Conservation (phyloP, 2,329 filamentous ascomycete species). For the Trichoderma aggressivum region DNA sequence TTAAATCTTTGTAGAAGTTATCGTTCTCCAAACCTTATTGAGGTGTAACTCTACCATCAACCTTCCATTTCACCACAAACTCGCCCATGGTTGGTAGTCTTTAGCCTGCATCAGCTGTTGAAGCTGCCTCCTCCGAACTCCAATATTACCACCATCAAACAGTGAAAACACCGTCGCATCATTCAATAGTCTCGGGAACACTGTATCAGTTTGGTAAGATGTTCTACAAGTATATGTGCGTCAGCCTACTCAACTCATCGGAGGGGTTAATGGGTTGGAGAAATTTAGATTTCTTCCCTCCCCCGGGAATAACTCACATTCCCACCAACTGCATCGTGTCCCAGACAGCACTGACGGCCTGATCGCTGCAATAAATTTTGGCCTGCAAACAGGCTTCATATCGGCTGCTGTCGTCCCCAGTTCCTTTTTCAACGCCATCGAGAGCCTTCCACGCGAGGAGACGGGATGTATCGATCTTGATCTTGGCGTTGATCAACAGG, state of each 20-base stretch:
- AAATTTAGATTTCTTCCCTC: background rate
- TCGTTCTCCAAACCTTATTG: background rate
- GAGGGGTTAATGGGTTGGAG: background rate
- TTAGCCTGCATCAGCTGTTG: background rate
- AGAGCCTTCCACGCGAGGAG: conserved; percentile 1
- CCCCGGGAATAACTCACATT: background rate
- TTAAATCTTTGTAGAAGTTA: background rate
- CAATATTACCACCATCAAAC: conserved; percentile 4
- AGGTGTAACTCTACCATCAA: background rate
- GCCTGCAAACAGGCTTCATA: conserved; percentile 5
- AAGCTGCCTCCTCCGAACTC: background rate
- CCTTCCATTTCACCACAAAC: background rate
- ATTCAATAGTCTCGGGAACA: background rate
- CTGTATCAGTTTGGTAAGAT: background rate
- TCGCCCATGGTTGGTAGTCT: background rate
- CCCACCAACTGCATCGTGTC: conserved; percentile 4
- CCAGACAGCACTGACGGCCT: background rate
- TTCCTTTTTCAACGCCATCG: background rate
- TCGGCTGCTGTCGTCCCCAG: background rate
- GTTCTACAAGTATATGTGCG: background rate
- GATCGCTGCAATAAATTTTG: background rate
- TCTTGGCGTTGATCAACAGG: background rate
- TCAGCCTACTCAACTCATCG: background rate
- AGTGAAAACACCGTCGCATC: background rate
- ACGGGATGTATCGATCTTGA: background rate